Evolutionary conservation across 805 yeast species (phyloP), one percentile per base, ranked within the genome.

Genomic region (Suhomyces faveliae): DNA sequence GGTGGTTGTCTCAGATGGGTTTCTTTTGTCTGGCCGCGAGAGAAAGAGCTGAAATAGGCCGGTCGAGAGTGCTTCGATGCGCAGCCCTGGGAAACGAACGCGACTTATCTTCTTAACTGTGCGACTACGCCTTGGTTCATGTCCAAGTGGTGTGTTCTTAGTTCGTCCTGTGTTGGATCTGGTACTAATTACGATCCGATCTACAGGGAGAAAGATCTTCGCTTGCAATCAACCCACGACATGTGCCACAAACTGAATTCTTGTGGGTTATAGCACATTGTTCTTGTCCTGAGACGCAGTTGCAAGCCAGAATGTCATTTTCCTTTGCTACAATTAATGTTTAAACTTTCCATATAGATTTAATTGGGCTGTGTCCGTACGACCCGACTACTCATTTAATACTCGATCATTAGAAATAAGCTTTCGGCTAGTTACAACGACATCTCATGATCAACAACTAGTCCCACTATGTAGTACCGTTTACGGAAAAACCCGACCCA

Each of bases 401-500:
- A n/a, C n/a, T n/a, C n/a, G n/a, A n/a, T n/a, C n/a, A n/a, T n/a
- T n/a, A n/a, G n/a, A n/a, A n/a, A n/a, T n/a, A n/a, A n/a, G n/a
- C n/a, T 25, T 12, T 25, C 30, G 13, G 30, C 30, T n/a, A 27
- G 15, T 33, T 20, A 33, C 37, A 33, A 33, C 15, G 37, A 15
- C 24, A 19, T 19, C 4, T 37, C 40, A 15, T 67, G 70, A 46
- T 66, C 68, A 33, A 65, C 72, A 6, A 71, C 66, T 5, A 64
- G 51, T 7, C 74, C 78, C 29, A 73, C 70, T 3, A 73, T 63
- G 19, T 46, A 47, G 54, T 73, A 73, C 51, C 76, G 59, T 51
- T 64, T 74, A 49, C 80, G 77, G 50, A 78, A 74, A 60, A 87
- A 89, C 52, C 75, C 75, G 12, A 79, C 71, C 96, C 96, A 89